Conservation (phyloP, 139 green algal species). For the Chlamydomonas sp. region DNA sequence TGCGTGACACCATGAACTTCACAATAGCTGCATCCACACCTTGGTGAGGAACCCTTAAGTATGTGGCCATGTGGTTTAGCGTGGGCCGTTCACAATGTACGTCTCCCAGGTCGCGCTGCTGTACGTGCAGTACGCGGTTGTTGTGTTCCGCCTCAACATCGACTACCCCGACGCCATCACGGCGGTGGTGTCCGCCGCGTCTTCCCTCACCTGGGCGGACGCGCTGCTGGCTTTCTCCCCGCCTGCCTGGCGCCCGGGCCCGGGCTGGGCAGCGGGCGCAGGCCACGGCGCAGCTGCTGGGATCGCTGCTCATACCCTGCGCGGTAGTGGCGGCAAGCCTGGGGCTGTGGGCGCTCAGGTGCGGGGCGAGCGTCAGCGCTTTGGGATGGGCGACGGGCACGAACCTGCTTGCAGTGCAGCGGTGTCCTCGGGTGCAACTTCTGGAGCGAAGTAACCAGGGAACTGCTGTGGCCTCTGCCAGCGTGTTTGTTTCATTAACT, state of each 20-base stretch:
- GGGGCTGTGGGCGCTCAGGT: conserved; percentile 12
- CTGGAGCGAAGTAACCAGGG: too few relatives aligned
- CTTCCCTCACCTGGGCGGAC: too few relatives aligned
- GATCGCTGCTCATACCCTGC: neutral
- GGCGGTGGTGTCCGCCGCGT: neutral
- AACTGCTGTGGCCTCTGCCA: too few relatives aligned
- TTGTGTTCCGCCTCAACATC: conserved; percentile 22
- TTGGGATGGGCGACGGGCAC: too few relatives aligned
- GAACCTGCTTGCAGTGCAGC: too few relatives aligned
- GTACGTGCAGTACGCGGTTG: conserved; percentile 37
- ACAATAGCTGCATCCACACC: too few relatives aligned
- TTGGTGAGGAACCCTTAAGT: too few relatives aligned
- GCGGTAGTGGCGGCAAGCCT: conserved; percentile 10
- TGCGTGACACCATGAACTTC: too few relatives aligned
- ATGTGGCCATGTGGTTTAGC: neutral
- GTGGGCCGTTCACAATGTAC: neutral
- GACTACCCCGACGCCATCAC: conserved; percentile 45
- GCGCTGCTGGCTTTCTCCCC: neutral
- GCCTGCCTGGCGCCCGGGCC: conserved; percentile 9
- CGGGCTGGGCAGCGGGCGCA: neutral
- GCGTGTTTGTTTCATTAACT: too few relatives aligned
- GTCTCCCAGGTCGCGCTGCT: conserved; percentile 14
- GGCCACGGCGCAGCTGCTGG: neutral
- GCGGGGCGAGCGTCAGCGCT: too few relatives aligned
- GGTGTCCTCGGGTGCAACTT: too few relatives aligned